Base-by-base conservation (phyloP, 179 eudicot genomes). In the Spinacia oleracea region DNA sequence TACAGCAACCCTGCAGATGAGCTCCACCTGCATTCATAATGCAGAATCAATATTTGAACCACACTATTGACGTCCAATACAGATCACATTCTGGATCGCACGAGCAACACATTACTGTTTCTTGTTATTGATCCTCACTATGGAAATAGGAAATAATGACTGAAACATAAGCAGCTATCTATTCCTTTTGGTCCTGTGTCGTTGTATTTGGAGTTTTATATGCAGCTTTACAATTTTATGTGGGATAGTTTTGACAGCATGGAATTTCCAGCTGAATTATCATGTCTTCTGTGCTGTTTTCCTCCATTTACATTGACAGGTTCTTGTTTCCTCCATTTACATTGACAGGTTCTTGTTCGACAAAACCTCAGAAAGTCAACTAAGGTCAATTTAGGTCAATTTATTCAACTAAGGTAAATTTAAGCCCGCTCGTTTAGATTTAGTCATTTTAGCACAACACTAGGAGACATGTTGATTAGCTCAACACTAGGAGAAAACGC, bases 1-100 rank as follows among this genome's bases (percentile, higher is more conserved):
- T 18, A 87, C 79, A 68, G 91, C 89, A 55, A 96, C 86, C 82
- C 96, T 89, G 85, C 91, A 86, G 23, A 96, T 89, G 80, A 96
- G 94, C 84, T 96, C 98, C 85, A 93, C 89, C 98, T 96, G 91
- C 87, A 85, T 60, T 74, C 56, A 73, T 76, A 68, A 67, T 15
- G 58, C 35, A 40, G 23, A 20, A 35, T 79, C 77, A 83, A 51
- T 68, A 56, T 53, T 51, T 48, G 59, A 59, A 34, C 76, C 31
- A 20, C 38, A 66, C 34, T 35, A 27, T 63, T 20, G 8, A 35
- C 38, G 23, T n/a, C 18, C 21, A 31, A 16, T 21, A 53, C 50
- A 60, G 46, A 80, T 18, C 63, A 18, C 31, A n/a, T n/a, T n/a
- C n/a, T n/a, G n/a, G n/a, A n/a, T n/a, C n/a, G n/a, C n/a, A n/a